These are phyloP conservation scores for Cordyceps cateniannulata DNA, from an alignment of 2,329 filamentous ascomycete species.

Conservation along the genomic window DNA sequence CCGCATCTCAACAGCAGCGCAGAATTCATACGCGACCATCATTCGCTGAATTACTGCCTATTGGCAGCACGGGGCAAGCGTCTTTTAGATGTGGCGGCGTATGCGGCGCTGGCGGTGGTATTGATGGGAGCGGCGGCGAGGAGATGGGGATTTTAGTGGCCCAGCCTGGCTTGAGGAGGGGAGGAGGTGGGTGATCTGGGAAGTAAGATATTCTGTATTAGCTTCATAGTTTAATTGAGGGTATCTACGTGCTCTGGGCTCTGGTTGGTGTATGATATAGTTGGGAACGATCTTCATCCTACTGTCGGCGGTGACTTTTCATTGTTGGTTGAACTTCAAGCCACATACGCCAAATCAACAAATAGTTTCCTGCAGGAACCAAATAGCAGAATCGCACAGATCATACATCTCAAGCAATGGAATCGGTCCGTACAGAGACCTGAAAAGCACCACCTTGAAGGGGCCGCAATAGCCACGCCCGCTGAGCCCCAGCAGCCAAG, in stretches of 20 bases:
- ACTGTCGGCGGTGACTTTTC: too few species aligned
- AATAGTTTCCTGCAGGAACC: too few species aligned
- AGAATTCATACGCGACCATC: background rate
- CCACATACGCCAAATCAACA: too few species aligned
- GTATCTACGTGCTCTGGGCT: too few species aligned
- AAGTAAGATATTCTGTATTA: background rate
- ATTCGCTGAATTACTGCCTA: background rate
- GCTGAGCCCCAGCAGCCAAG: background rate
- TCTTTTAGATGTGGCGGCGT: slow-evolving; percentile 7
- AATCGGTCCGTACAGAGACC: background rate
- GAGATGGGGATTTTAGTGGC: background rate
- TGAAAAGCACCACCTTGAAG: background rate
- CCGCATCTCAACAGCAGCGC: slow-evolving; percentile 5
- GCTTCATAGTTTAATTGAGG: background rate
- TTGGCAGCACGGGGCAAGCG: background rate
- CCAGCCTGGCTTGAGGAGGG: background rate
- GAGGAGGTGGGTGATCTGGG: background rate
- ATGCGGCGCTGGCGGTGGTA: background rate
- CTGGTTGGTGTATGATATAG: background rate
- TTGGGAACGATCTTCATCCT: background rate
- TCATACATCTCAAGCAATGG: background rate
- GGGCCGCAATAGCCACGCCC: background rate
- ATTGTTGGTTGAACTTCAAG: too few species aligned
- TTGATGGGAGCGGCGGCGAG: background rate
- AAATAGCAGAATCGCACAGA: background rate